phyloP scores from a whole-genome alignment of 495 filamentous ascomycete genomes.

The Poronia punctata region DNA sequence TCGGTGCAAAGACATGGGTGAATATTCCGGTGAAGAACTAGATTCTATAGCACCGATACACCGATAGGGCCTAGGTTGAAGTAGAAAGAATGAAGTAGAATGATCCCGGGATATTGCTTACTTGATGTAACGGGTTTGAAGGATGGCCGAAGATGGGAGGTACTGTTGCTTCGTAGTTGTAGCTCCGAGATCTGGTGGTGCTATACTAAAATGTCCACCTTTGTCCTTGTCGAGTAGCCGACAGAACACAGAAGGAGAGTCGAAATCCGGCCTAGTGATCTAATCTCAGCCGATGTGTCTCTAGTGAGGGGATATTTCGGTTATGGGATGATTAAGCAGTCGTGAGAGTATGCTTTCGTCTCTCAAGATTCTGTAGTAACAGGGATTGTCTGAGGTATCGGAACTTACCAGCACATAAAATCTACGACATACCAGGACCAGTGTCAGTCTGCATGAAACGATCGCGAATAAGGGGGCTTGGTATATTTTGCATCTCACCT shows the following conservation, averaged over 20 bases:
- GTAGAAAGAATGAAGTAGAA: too few species aligned
- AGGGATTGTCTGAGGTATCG: too few species aligned
- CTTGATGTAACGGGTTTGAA: conserved; percentile 65
- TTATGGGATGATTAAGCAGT: background rate
- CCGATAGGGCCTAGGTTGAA: too few species aligned
- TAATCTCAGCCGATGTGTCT: conserved; percentile 2
- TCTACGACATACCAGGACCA: conserved; percentile 27
- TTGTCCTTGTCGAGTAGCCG: conserved; percentile 63
- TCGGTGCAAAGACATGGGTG: too few species aligned
- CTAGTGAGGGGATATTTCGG: background rate
- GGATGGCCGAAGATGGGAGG: conserved; percentile 60
- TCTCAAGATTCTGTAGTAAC: too few species aligned
- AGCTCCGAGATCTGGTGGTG: conserved; percentile 35
- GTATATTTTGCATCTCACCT: conserved; percentile 11
- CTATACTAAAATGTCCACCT: conserved; percentile 61
- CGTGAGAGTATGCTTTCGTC: too few species aligned
- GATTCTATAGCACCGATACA: too few species aligned
- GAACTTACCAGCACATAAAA: conserved; percentile 66
- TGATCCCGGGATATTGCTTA: too few species aligned
- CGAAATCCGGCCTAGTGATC: conserved; percentile 56
- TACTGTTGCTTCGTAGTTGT: conserved; percentile 64
- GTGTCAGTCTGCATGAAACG: background rate
- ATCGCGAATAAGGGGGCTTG: background rate
- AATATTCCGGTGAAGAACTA: too few species aligned
- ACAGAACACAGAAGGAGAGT: conserved; percentile 60